These are phyloP conservation scores for Xerocomus brunneocitrinus DNA, from an alignment of 768 basidiomycete species.

Conservation along the genomic window DNA sequence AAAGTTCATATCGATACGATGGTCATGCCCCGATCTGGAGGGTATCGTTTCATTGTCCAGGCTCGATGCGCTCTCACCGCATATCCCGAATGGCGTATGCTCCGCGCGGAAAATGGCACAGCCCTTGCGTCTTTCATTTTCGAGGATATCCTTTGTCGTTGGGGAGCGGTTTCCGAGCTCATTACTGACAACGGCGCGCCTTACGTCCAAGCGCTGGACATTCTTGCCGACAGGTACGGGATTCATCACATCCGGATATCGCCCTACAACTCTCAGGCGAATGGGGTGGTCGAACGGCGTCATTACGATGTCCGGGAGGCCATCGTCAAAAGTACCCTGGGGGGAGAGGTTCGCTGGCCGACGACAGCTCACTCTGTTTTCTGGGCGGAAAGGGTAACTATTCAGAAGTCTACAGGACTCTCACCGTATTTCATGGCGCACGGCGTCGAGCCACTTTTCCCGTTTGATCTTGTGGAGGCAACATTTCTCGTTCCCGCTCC, in stretches of 20 bases:
- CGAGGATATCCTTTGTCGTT: constrained; percentile 12
- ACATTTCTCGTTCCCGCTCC: constrained; percentile 12
- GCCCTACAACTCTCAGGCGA: background rate
- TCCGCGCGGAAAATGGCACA: constrained; percentile 16
- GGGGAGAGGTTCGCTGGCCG: background rate
- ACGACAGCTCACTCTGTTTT: background rate
- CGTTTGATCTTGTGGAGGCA: constrained; percentile 26
- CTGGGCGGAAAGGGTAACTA: background rate
- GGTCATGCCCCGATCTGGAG: background rate
- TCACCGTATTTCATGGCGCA: constrained; percentile 11
- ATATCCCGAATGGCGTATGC: constrained; percentile 29
- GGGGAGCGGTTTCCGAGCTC: too few species aligned
- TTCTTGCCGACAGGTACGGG: too few species aligned
- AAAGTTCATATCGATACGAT: constrained; percentile 3
- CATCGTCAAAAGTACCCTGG: background rate
- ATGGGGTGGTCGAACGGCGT: background rate
- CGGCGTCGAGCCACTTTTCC: constrained; percentile 27
- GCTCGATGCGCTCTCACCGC: background rate
- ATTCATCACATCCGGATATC: background rate
- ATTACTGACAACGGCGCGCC: too few species aligned
- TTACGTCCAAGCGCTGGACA: background rate
- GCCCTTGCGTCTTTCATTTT: constrained; percentile 15
- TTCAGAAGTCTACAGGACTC: background rate
- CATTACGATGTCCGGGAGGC: constrained; percentile 2
- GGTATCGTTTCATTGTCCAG: constrained; percentile 16